Percentiles rank a stretch among this genome's conserved stretches.
Conservation (phyloP, 139 green algal species). For the Picochlorum sp. region DNA sequence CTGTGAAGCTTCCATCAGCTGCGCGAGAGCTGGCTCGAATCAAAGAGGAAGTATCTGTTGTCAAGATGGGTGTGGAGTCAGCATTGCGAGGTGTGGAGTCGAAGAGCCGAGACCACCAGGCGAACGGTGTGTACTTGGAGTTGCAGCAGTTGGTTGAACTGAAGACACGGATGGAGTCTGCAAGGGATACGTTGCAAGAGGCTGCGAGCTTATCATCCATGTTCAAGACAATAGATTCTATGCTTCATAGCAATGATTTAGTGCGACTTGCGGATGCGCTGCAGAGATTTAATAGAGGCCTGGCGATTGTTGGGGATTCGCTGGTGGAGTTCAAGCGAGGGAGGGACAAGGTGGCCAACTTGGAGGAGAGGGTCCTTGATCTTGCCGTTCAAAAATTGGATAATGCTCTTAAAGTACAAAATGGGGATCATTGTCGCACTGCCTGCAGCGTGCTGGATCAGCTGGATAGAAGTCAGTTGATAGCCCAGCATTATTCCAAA, state of each 20-base stretch:
- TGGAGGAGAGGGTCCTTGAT: slow-evolving; percentile 73
- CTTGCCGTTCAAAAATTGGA: slow-evolving; percentile 63
- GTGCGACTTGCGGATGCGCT: slow-evolving; percentile 66
- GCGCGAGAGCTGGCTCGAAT: slow-evolving; percentile 65
- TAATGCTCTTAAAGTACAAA: slow-evolving; percentile 45
- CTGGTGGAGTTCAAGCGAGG: slow-evolving; percentile 36
- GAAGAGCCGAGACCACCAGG: no score
- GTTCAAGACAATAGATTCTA: slow-evolving; percentile 66
- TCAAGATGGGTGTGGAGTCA: slow-evolving; percentile 30
- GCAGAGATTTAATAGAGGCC: slow-evolving; percentile 60
- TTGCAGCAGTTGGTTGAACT: slow-evolving; percentile 48
- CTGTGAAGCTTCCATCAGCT: slow-evolving; percentile 73
- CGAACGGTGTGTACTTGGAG: slow-evolving; percentile 17
- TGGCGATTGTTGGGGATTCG: slow-evolving; percentile 46
- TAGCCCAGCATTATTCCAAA: slow-evolving; percentile 55
- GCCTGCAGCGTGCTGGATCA: slow-evolving; percentile 48
- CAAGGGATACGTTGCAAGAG: slow-evolving; percentile 74
- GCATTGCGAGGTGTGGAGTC: not conserved
- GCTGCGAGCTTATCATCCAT: slow-evolving; percentile 76
- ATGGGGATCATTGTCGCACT: slow-evolving; percentile 25
- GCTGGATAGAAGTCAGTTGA: slow-evolving; percentile 36
- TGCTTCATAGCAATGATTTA: slow-evolving; percentile 67
- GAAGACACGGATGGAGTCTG: slow-evolving; percentile 73
- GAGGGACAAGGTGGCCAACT: slow-evolving; percentile 20
- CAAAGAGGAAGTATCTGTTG: slow-evolving; percentile 37